phyloP scores from a whole-genome alignment of 129 eudicot species.

The Kitagawia praeruptora region DNA sequence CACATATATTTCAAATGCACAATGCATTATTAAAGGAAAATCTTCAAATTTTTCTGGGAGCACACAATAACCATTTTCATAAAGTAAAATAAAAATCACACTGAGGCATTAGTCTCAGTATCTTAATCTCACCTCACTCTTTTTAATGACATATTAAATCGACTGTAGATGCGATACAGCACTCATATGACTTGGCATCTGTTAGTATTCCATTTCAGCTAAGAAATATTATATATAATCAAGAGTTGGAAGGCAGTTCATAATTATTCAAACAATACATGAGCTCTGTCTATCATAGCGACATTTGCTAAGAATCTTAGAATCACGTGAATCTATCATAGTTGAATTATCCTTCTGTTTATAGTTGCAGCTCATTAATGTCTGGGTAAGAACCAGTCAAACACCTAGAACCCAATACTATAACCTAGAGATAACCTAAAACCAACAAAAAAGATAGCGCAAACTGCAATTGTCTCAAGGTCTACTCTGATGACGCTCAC shows the following conservation, averaged over 20 bases:
- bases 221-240: background rate
- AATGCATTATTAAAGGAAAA: background rate
- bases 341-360: background rate
- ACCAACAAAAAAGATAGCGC: no score
- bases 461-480: background rate
- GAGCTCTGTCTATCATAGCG: background rate
- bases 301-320: background rate
- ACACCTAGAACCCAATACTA: background rate
- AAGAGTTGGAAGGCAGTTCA: background rate
- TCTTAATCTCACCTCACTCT: background rate
- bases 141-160: background rate
- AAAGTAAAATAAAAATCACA: background rate
- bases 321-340: background rate
- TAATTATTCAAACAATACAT: background rate
- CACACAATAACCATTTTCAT: background rate
- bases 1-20: background rate
- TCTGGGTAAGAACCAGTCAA: background rate
- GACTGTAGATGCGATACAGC: background rate
- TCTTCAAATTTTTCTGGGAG: background rate
- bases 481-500: background rate
- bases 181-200: background rate
- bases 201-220: slow-evolving; percentile 3
- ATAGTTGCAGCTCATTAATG: background rate
- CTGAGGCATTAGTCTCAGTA: background rate
- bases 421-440: background rate